Percentiles rank a stretch among this genome's conserved stretches.
These are phyloP conservation scores for Gaertneriomyces semiglobifer DNA, from an alignment of 192 early-diverging fungal species.

Conservation along the genomic window DNA sequence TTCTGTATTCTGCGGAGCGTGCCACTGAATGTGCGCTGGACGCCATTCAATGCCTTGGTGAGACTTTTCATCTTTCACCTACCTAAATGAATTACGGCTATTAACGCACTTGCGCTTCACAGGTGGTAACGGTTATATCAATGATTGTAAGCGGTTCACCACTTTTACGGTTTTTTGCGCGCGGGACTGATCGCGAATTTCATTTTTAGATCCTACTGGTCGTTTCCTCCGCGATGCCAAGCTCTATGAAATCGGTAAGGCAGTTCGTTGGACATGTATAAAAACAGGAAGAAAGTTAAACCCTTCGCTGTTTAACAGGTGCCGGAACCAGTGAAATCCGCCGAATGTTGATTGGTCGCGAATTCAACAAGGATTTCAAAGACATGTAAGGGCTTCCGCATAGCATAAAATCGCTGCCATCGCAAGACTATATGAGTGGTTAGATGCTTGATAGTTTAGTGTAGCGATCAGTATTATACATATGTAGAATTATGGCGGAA, in stretches of 20 bases:
- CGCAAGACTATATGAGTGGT: too few species aligned
- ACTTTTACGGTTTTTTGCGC: background rate
- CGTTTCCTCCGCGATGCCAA: constrained; percentile 89
- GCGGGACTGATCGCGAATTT: background rate
- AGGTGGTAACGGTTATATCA: constrained; percentile 92
- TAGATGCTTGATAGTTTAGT: too few species aligned
- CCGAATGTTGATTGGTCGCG: constrained; percentile 81
- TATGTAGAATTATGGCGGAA: too few species aligned
- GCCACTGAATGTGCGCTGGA: constrained; percentile 90
- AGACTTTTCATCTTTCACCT: background rate
- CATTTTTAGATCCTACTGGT: constrained; percentile 52
- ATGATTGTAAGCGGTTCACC: constrained; percentile 57
- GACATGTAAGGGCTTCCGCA: background rate
- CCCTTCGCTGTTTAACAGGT: constrained; percentile 20
- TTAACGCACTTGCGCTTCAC: background rate
- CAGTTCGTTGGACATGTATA: too few species aligned
- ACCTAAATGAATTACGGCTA: background rate
- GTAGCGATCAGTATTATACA: too few species aligned
- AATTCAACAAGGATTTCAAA: constrained; percentile 55
- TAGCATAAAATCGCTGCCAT: background rate
- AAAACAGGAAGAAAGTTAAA: too few species aligned
- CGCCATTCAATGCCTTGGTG: constrained; percentile 84
- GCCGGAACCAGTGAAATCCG: constrained; percentile 94
- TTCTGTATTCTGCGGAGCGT: constrained; percentile 89
- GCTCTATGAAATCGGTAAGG: constrained; percentile 82